A percentile compares a stretch with the other conserved stretches of the same genome.
Evolutionary conservation across 352 stramenopile genomes (phyloP).

Genomic region (Phytopythium litorale): DNA sequence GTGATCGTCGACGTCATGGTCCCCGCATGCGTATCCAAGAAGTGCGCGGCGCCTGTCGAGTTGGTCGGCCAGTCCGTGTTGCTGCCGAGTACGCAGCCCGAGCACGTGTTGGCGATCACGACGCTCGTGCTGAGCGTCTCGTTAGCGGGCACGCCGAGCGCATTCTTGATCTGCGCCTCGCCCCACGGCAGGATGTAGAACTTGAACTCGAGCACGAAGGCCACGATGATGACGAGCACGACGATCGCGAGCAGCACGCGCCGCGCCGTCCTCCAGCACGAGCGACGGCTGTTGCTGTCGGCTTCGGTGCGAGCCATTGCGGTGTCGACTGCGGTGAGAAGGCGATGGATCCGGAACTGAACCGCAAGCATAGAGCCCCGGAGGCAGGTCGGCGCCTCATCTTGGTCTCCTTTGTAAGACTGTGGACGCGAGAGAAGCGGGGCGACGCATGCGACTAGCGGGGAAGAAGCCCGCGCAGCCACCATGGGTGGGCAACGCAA

Average conservation of each 20-base stretch:
- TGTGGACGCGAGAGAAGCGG: not conserved
- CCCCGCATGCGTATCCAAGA: constrained; percentile 69
- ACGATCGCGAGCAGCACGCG: constrained; percentile 66
- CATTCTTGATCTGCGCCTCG: constrained; percentile 57
- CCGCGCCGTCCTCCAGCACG: constrained; percentile 46
- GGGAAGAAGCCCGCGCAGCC: not conserved
- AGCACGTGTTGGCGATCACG: constrained; percentile 66
- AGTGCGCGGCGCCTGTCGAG: constrained; percentile 58
- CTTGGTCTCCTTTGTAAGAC: not conserved
- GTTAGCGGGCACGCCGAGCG: constrained; percentile 36
- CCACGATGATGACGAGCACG: constrained; percentile 39
- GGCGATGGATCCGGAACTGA: constrained; percentile 1
- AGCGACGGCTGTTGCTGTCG: not conserved
- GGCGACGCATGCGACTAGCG: not conserved
- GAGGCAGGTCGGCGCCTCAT: not conserved
- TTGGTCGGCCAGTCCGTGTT: constrained; percentile 84
- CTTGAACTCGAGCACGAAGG: constrained; percentile 64
- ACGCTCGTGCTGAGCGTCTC: constrained; percentile 46
- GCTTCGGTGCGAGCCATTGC: not conserved
- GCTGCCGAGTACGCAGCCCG: constrained; percentile 77
- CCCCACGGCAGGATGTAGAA: constrained; percentile 73
- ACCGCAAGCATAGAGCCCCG: not conserved
- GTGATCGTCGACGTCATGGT: constrained; percentile 60
- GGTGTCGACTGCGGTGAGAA: not conserved
- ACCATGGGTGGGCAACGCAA: not conserved